A percentile compares a stretch with the other conserved stretches of the same genome.
Conservation (phyloP, 805 yeast species). For the Wickerhamiella bombiphila region DNA sequence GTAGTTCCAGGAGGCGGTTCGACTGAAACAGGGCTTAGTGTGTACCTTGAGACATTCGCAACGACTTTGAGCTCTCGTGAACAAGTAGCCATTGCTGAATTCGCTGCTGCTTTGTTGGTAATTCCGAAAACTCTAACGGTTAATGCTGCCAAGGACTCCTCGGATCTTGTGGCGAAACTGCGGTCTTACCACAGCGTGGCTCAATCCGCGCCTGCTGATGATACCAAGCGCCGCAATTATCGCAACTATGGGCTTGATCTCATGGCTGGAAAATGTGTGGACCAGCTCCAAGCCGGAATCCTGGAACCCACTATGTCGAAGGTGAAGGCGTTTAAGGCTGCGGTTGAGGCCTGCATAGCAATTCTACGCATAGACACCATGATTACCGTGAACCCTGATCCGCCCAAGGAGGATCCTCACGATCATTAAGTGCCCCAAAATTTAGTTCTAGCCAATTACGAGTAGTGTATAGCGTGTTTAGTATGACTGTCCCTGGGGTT, state of each 20-base stretch:
- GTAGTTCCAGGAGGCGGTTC: conserved; percentile 99
- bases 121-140: conserved; percentile 95
- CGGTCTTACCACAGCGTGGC: conserved; percentile 94
- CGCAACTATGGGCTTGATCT: conserved; percentile 87
- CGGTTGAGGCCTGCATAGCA: conserved; percentile 96
- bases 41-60: conserved; percentile 90
- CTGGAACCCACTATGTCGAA: conserved; percentile 92
- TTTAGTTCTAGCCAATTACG: no score
- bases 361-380: conserved; percentile 94
- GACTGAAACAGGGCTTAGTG: conserved; percentile 92
- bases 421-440: conserved; percentile 60
- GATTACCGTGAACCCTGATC: conserved; percentile 95
- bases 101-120: conserved; percentile 74
- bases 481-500: no score
- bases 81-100: conserved; percentile 95
- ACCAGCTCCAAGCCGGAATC: conserved; percentile 72
- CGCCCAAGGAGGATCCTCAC: conserved; percentile 66
- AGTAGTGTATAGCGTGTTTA: no score
- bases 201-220: conserved; percentile 74
- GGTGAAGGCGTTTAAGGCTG: conserved; percentile 83
- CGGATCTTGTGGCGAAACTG: conserved; percentile 86
- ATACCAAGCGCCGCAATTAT: conserved; percentile 69
- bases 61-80: conserved; percentile 96
- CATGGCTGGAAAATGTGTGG: conserved; percentile 79
- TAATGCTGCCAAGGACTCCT: conserved; percentile 94